Conservation (phyloP, 805 yeast genomes). For the Hemisphaericaspora nanyangensis region DNA sequence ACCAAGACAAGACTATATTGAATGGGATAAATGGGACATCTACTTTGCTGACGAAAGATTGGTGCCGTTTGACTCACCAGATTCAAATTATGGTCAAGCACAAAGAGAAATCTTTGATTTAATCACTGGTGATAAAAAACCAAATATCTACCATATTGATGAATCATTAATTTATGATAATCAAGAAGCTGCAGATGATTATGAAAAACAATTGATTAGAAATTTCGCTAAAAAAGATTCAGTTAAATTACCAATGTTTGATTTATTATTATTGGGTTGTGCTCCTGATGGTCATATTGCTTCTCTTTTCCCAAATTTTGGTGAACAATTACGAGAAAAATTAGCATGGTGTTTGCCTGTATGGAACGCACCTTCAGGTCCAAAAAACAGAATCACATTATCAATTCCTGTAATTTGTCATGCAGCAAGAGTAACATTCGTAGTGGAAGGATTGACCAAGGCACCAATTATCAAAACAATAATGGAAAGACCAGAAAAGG, state of each 20-base stretch:
- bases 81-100: conserved; percentile 88
- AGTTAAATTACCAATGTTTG: conserved; percentile 93
- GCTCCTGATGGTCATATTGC: conserved; percentile 99
- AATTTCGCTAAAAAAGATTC: conserved; percentile 96
- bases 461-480: conserved; percentile 88
- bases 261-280: conserved; percentile 85
- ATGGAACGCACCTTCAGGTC: conserved; percentile 86
- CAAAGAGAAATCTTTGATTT: conserved; percentile 76
- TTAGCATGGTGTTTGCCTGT: conserved; percentile 96
- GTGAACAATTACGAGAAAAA: conserved; percentile 78
- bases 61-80: conserved; percentile 79
- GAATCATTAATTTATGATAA: conserved; percentile 71
- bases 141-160: conserved; percentile 80
- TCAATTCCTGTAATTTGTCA: conserved; percentile 95
- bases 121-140: conserved; percentile 51
- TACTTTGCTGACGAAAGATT: conserved; percentile 95
- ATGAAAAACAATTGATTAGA: conserved; percentile 79
- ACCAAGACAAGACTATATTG: conserved; percentile 63
- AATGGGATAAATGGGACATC: conserved; percentile 93
- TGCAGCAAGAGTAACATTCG: conserved; percentile 87
- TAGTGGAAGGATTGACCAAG: conserved; percentile 93
- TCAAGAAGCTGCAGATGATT: conserved; percentile 90
- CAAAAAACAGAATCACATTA: conserved; percentile 75
- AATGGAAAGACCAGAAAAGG: conserved; percentile 96
- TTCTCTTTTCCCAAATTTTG: conserved; percentile 89